A percentile compares a stretch with the other conserved stretches of the same genome.
phyloP scores from a whole-genome alignment of 768 basidiomycete genomes.

The Lactifluus subvellereus region DNA sequence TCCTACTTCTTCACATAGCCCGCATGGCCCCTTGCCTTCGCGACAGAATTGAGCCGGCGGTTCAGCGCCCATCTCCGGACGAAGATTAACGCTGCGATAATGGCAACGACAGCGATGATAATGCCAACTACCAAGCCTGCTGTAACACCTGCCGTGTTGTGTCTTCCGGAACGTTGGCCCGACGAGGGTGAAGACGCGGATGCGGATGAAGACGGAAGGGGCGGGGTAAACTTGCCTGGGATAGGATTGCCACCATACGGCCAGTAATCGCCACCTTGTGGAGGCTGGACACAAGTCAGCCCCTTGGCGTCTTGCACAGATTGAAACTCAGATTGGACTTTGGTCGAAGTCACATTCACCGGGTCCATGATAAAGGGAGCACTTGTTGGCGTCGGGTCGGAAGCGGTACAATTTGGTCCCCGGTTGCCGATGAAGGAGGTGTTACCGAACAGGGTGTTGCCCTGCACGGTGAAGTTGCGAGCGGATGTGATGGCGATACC shows the following conservation, averaged over 20 bases:
- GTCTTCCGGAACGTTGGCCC: constrained; percentile 7
- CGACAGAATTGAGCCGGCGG: background rate
- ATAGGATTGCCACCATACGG: constrained; percentile 54
- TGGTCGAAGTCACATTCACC: constrained; percentile 37
- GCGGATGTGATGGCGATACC: constrained; percentile 63
- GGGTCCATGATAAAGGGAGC: constrained; percentile 54
- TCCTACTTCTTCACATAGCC: constrained; percentile 1
- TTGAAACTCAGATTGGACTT: constrained; percentile 49
- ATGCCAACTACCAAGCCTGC: constrained; percentile 50
- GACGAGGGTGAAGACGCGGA: constrained; percentile 21
- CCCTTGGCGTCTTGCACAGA: constrained; percentile 47
- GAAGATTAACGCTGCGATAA: constrained; percentile 41
- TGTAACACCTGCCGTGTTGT: constrained; percentile 33
- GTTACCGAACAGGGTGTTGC: constrained; percentile 59
- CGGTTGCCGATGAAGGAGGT: constrained; percentile 68
- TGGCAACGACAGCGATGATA: constrained; percentile 39
- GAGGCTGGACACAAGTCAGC: constrained; percentile 63
- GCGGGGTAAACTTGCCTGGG: constrained; percentile 26
- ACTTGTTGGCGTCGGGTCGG: constrained; percentile 46
- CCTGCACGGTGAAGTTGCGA: constrained; percentile 57
- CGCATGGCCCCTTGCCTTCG: background rate
- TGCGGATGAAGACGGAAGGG: constrained; percentile 17
- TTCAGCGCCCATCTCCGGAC: constrained; percentile 43
- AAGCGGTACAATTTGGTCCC: constrained; percentile 57
- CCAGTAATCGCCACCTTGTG: constrained; percentile 65